These are phyloP conservation scores for Elongisporangium prolatum DNA, from an alignment of 352 stramenopile genomes.

Conservation along the genomic window DNA sequence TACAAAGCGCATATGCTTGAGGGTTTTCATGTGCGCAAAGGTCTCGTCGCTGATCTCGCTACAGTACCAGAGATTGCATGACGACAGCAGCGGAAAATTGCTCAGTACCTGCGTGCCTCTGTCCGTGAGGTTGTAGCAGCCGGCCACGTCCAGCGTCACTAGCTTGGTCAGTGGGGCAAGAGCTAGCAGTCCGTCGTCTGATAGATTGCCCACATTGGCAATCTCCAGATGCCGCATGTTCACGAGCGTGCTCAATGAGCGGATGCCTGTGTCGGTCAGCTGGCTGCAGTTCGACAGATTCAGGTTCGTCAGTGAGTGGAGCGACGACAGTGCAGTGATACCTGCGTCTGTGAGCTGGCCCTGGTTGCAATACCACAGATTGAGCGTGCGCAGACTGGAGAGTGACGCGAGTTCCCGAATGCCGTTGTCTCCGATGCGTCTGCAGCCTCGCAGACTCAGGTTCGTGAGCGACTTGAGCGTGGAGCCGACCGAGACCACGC, in stretches of 20 bases:
- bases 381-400: slow-evolving; percentile 42
- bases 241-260: slow-evolving; percentile 36
- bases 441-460: slow-evolving; percentile 60
- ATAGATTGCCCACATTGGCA: slow-evolving; percentile 73
- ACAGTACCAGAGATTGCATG: slow-evolving; percentile 81
- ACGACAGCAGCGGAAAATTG: slow-evolving; percentile 51
- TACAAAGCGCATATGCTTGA: slow-evolving; percentile 62
- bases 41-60: slow-evolving; percentile 68
- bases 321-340: slow-evolving; percentile 35
- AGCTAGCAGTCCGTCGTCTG: slow-evolving; percentile 42
- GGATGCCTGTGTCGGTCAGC: slow-evolving; percentile 58
- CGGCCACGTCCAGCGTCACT: slow-evolving; percentile 59
- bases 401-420: slow-evolving; percentile 40
- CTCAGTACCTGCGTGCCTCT: slow-evolving; percentile 47
- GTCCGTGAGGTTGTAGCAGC: slow-evolving; percentile 82
- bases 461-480: slow-evolving; percentile 33
- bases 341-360: slow-evolving; percentile 61
- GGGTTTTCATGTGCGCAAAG: slow-evolving; percentile 43
- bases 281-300: slow-evolving; percentile 81
- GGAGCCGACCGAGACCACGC: slow-evolving; percentile 37
- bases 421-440: slow-evolving; percentile 45
- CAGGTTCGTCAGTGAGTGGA: slow-evolving; percentile 58
- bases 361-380: slow-evolving; percentile 83
- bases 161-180: slow-evolving; percentile 53
- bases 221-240: slow-evolving; percentile 68